Evolutionary conservation across 2,329 filamentous ascomycete genomes (phyloP).

Genomic region (Onygena corvina): DNA sequence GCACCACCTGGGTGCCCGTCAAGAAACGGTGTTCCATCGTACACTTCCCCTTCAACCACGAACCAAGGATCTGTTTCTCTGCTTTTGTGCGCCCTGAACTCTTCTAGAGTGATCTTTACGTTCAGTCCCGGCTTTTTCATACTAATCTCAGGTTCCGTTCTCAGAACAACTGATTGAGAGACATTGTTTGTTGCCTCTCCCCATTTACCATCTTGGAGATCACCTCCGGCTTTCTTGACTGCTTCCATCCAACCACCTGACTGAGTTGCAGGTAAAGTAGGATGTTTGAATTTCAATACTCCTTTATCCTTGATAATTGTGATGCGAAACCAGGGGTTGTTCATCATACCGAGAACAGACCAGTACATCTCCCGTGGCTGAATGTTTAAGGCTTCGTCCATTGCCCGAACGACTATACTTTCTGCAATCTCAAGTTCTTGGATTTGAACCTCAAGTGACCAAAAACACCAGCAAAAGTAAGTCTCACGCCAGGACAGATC

Average conservation of each 20-base stretch:
- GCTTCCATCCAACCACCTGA: constrained; percentile 88
- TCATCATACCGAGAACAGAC: constrained; percentile 95
- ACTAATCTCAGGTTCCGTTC: constrained; percentile 54
- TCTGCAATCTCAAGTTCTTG: constrained; percentile 50
- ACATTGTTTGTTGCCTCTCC: constrained; percentile 48
- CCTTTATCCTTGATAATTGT: constrained; percentile 58
- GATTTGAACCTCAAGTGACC: constrained; percentile 58
- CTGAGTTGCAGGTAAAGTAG: constrained; percentile 65
- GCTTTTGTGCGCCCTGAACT: constrained; percentile 55
- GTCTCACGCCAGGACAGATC: constrained; percentile 74
- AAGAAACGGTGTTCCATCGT: constrained; percentile 70
- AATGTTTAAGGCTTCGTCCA: constrained; percentile 80
- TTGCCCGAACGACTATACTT: constrained; percentile 69
- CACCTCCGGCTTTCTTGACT: constrained; percentile 69
- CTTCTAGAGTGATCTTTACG: constrained; percentile 54
- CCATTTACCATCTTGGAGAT: constrained; percentile 73
- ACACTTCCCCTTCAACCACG: constrained; percentile 76
- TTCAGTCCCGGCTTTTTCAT: constrained; percentile 62
- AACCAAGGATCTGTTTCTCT: constrained; percentile 64
- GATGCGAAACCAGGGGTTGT: constrained; percentile 85
- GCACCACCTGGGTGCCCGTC: constrained; percentile 77
- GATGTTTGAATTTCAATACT: constrained; percentile 68
- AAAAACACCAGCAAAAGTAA: constrained; percentile 88
- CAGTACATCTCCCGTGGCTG: constrained; percentile 94
- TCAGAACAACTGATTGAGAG: constrained; percentile 22